A percentile compares a stretch with the other conserved stretches of the same genome.
phyloP scores from a whole-genome alignment of 2,329 filamentous ascomycete genomes.

The Paecilomyces variotii region DNA sequence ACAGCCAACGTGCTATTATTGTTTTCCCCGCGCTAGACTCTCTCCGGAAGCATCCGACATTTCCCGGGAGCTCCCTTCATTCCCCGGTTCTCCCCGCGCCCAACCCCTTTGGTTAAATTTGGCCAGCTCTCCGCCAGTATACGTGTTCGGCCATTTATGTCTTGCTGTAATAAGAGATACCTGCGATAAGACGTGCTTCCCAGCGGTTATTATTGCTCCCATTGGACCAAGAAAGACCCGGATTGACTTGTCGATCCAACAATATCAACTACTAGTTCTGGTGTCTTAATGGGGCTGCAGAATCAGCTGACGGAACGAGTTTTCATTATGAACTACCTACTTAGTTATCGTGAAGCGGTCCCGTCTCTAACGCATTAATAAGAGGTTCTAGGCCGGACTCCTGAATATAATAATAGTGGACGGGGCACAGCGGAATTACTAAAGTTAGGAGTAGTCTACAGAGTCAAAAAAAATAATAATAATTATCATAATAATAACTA shows the following conservation, averaged over 20 bases:
- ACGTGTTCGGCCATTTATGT: background rate
- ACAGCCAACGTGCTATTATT: slow-evolving; percentile 2
- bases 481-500: too few relatives aligned
- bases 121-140: background rate
- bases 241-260: background rate
- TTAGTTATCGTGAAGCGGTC: background rate
- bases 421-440: background rate
- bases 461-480: too few relatives aligned
- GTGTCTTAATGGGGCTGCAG: background rate
- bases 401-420: background rate
- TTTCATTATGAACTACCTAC: background rate
- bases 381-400: background rate
- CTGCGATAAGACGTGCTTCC: background rate
- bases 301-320: background rate
- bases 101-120: background rate
- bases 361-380: background rate
- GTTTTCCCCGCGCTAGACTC: slow-evolving; percentile 12
- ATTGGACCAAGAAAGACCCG: background rate
- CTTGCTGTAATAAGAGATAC: background rate
- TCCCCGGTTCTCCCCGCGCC: slow-evolving; percentile 14
- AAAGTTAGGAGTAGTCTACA: background rate
- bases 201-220: background rate
- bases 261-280: background rate
- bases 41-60: slow-evolving; percentile 8
- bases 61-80: slow-evolving; percentile 10